A percentile compares a stretch with the other conserved stretches of the same genome.
Evolutionary conservation across 176 grass and related monocot species (phyloP).

Genomic region (Phragmites australis): DNA sequence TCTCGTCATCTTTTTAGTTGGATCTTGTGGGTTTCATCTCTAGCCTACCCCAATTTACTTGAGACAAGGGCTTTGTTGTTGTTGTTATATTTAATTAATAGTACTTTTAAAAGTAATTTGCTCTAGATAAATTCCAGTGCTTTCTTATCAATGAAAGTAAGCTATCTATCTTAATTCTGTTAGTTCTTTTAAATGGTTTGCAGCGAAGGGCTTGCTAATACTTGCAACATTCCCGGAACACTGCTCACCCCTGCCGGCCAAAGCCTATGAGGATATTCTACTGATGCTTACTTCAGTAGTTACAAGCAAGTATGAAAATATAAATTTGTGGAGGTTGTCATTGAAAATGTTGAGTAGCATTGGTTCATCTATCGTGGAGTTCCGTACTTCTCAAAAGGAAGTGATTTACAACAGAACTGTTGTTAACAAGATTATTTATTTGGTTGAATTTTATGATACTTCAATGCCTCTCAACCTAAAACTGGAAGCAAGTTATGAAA

Average conservation of each 20-base stretch:
- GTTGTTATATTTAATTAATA: not conserved
- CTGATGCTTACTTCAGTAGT: conserved; percentile 59
- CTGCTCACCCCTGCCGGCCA: conserved; percentile 55
- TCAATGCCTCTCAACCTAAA: conserved; percentile 59
- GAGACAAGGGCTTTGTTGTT: too few species aligned
- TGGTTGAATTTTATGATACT: conserved; percentile 57
- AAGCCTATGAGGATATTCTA: conserved; percentile 64
- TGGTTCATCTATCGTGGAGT: conserved; percentile 63
- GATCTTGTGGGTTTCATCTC: too few species aligned
- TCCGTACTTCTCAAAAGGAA: conserved; percentile 54
- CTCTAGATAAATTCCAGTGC: not conserved
- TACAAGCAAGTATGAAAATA: conserved; percentile 51
- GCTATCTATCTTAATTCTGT: conserved; percentile 34
- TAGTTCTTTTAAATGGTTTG: conserved; percentile 48
- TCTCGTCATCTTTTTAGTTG: too few species aligned
- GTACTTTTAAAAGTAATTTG: conserved; percentile 6
- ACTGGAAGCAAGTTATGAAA: conserved; percentile 73
- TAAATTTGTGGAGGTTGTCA: conserved; percentile 72
- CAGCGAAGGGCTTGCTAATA: conserved; percentile 73
- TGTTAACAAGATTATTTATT: conserved; percentile 68
- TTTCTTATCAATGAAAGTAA: conserved; percentile 1
- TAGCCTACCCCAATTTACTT: too few species aligned
- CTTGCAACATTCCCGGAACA: conserved; percentile 77
- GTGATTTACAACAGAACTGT: conserved; percentile 59
- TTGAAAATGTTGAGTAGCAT: conserved; percentile 68